These are phyloP conservation scores for Astrocystis sublimbata DNA, from an alignment of 495 filamentous ascomycete species.

Conservation along the genomic window DNA sequence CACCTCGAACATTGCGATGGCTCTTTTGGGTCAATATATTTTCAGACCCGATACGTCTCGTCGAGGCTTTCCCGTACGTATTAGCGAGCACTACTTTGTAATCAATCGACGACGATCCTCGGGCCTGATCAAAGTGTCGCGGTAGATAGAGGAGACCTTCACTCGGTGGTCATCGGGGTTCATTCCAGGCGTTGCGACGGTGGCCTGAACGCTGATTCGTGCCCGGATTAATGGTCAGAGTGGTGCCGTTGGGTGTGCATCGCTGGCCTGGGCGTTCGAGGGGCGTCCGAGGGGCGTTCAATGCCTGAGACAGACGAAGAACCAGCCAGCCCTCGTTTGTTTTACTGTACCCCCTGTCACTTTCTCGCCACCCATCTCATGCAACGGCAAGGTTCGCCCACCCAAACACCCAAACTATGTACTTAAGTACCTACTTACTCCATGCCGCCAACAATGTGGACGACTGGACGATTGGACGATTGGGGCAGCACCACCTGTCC, in stretches of 20 bases:
- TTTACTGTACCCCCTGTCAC: background rate
- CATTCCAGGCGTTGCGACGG: constrained; percentile 8
- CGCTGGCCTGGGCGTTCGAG: constrained; percentile 1
- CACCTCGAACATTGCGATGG: background rate
- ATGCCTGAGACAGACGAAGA: constrained; percentile 7
- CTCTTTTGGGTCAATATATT: background rate
- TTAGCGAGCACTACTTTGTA: background rate
- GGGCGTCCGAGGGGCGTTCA: background rate
- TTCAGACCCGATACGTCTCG: constrained; percentile 7
- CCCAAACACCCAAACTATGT: too few relatives aligned
- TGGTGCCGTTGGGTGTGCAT: constrained; percentile 10
- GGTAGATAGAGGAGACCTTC: background rate
- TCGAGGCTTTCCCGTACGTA: constrained; percentile 1
- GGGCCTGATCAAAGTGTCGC: background rate
- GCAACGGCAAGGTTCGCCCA: constrained; percentile 12
- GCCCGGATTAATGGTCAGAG: constrained; percentile 19
- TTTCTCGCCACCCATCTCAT: constrained; percentile 9
- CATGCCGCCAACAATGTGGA: background rate
- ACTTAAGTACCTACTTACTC: background rate
- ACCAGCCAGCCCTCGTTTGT: too few relatives aligned
- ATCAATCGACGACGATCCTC: background rate
- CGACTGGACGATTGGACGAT: too few relatives aligned
- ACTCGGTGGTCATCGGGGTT: constrained; percentile 10
- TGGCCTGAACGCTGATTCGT: constrained; percentile 17
- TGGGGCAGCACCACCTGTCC: background rate